Evolutionary conservation across 2,329 filamentous ascomycete species (phyloP), one percentile per base, ranked within the genome.

Genomic region (Xenoacremonium recifei): DNA sequence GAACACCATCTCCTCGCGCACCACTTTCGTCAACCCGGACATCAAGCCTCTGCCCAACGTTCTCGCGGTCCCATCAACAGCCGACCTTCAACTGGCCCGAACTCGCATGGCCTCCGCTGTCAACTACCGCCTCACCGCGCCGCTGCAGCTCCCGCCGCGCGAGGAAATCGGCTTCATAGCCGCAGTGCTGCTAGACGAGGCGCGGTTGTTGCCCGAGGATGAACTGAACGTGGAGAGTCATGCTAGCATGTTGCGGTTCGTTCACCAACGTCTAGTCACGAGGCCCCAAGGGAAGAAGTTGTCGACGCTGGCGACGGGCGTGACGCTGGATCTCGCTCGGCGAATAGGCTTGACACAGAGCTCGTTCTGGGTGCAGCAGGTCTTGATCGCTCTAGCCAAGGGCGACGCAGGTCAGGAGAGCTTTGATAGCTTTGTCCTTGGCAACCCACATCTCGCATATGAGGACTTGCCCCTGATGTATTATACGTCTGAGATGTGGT

Each of bases 301-400:
- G 2, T 39, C 50, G 27, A 21, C 17, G 1, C 15, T 44, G 0
- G 55, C 51, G 0, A 49, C 50, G 2, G 36, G 44, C 0, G 36
- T 40, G 6, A 54, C 49, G 0, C 4, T 57, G 32, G 54, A 58
- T 17, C 25, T 60, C 3, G 39, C 50, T 2, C 7, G 29, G 0
- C 27, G 37, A 5, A n/a, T 51, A 2, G 55, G 56, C 0, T 36
- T 49, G 10, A 61, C 60, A 0, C 51, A 55, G 33, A 46, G 50
- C 12, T 49, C 53, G 39, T 63, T 64, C 16, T 63, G 61, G 61
- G 51, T 54, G 1, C 58, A 54, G 39, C 50, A 59, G 21, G 45
- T 58, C 1, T 47, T 59, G 9, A 31, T 48, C 2, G 47, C 37
- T 25, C 11, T 58, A 38, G 36, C 48, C 13, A 25, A 41, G 0